phyloP scores from a whole-genome alignment of 805 yeast genomes.

The Candida vaughaniae region DNA sequence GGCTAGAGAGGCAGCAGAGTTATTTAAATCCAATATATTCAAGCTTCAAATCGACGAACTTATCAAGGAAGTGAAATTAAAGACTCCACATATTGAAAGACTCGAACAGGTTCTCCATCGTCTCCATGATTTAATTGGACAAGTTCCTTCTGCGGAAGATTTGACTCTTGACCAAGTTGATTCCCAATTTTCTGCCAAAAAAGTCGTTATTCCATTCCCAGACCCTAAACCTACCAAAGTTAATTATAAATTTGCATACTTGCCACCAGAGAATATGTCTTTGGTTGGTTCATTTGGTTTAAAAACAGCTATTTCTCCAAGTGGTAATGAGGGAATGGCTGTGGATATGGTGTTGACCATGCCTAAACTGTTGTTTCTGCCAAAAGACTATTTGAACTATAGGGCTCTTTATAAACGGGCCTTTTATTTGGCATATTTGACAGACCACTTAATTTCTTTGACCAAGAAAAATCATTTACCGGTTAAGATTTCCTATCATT shows the following conservation, averaged over 20 bases:
- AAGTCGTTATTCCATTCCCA: constrained; percentile 75
- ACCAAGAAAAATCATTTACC: constrained; percentile 58
- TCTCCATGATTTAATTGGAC: constrained; percentile 64
- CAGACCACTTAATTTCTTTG: constrained; percentile 57
- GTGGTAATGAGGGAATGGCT: constrained; percentile 49
- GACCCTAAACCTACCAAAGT: constrained; percentile 81
- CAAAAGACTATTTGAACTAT: constrained; percentile 87
- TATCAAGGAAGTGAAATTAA: constrained; percentile 72
- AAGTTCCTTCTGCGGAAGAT: constrained; percentile 56
- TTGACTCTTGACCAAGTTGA: constrained; percentile 61
- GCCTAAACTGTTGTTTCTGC: constrained; percentile 73
- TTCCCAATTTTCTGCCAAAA: constrained; percentile 47
- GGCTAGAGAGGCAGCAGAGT: constrained; percentile 90
- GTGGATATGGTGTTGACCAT: constrained; percentile 81
- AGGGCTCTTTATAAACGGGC: constrained; percentile 88
- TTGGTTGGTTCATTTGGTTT: constrained; percentile 89
- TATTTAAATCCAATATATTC: constrained; percentile 93
- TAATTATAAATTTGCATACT: constrained; percentile 69
- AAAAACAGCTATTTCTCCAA: constrained; percentile 71
- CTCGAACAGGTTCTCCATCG: constrained; percentile 77
- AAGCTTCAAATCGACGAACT: constrained; percentile 93
- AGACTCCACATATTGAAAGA: constrained; percentile 61
- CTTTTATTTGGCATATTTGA: constrained; percentile 77
- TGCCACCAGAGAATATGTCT: constrained; percentile 70
- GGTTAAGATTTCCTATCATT: constrained; percentile 60